Evolutionary conservation across 2,329 filamentous ascomycete species (phyloP).

Genomic region (Colletotrichum sp.): DNA sequence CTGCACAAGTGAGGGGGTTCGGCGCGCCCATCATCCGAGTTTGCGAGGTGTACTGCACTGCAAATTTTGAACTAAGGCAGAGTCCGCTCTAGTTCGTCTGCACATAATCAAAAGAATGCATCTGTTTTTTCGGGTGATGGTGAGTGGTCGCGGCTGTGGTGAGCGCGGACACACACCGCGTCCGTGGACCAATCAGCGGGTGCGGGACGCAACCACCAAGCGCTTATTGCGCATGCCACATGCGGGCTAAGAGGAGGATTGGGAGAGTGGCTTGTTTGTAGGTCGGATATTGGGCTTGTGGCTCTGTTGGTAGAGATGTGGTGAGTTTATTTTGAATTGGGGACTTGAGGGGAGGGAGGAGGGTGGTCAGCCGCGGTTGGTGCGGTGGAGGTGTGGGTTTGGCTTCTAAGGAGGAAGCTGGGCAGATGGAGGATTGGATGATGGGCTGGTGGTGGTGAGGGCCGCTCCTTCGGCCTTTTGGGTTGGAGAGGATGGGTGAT

Average conservation of each 20-base stretch:
- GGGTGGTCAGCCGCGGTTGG: not conserved
- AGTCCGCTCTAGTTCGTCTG: not conserved
- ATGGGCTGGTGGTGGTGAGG: not conserved
- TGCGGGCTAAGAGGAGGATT: not conserved
- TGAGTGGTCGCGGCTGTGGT: not conserved
- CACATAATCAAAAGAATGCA: not conserved
- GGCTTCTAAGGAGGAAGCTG: not conserved
- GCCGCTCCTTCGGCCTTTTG: accelerated
- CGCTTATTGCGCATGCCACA: constrained; percentile 8
- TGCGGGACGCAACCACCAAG: not conserved
- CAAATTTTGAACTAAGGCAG: too few relatives aligned
- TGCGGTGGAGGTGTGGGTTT: not conserved
- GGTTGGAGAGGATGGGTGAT: not conserved
- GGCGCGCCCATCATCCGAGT: not conserved
- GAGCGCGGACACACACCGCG: not conserved
- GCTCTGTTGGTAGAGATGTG: not conserved
- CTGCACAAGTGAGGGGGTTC: not conserved
- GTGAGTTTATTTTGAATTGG: not conserved
- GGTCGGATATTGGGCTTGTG: not conserved
- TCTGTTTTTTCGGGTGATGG: not conserved
- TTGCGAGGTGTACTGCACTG: not conserved
- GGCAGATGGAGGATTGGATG: not conserved
- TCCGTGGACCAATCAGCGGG: not conserved
- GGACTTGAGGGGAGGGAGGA: not conserved
- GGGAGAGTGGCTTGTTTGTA: not conserved